Evolutionary conservation across 2,329 filamentous ascomycete genomes (phyloP), one percentile per base, ranked within the genome.

Genomic region (Ceratocystis papillata): DNA sequence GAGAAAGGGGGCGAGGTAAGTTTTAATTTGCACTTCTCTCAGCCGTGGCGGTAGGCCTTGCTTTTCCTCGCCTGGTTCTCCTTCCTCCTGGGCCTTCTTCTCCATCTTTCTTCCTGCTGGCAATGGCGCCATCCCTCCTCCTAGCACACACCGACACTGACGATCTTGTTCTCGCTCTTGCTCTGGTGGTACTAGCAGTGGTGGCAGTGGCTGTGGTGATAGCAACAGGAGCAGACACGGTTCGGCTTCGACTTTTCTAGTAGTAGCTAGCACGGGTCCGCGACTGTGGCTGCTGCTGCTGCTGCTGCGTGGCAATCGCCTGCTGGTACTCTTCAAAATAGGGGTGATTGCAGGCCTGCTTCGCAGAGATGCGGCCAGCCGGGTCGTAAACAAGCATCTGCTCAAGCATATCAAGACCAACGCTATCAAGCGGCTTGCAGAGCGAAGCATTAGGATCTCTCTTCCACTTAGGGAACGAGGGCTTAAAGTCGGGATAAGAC

Each of bases 401-500:
- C 72, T 86, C 83, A 12, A 86, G 76, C 28, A 90, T 80, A 67
- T 90, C 85, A 12, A 89, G 79, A 28, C 88, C 88, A 28, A 80
- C 76, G 1, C 88, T 84, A 70, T 95, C 89, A 60, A 96, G 82
- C 65, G 81, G 87, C 55, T 83, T 82, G 72, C 91, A 89, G 45
- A 94, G 80, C 33, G 83, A 78, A 62, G 80, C 79, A 28, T 82
- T 80, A 67, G 83, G 80, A 72, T 91, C 87, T 67, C 89, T 85
- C 71, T 82, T 81, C 91, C 91, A 96, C 77, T 95, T 95, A 70
- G 91, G 91, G 77, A 96, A 96, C 2, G 89, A 92, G 33, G 88
- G 76, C 77, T 96, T 96, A 81, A 91, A 96, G 76, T 96, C 92
- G 53, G 91, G 91, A 78, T 95, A 95, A 6, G 89, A 91, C n/a